Base-by-base conservation (phyloP, 73 alveolate genomes). In the Symbiodinium natans region DNA sequence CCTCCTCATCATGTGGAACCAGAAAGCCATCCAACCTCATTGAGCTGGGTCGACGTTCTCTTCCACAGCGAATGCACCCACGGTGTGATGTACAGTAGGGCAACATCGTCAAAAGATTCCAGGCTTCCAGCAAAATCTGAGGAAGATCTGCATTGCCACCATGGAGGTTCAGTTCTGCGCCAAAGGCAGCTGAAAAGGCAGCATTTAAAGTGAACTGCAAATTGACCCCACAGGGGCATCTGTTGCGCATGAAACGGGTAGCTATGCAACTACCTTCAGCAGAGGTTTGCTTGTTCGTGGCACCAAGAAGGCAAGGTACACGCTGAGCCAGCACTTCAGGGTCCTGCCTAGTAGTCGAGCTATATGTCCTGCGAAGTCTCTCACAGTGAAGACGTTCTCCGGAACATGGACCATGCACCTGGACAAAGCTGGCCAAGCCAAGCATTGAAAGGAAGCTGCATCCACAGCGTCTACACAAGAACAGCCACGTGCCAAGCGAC, bases 401-500 rank as follows among this genome's bases (percentile, higher is more conserved):
- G 97, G 97, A 40, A 90, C 97, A 33, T 90, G 97, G 88, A 90
- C 97, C 97, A 90, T 90, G 38, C 89, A 71, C 97, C 97, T 90
- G 48, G 41, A 59, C 42, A 27, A 59, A 75, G 13, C 85, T 8
- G 23, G 85, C 46, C 80, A 29, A 6, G 38, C 11, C 63, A 8
- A 48, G 63, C 8, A 48, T 10, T 17, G 17, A 48, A 48, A 17
- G 63, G 63, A 8, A 10, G 17, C 63, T 17, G 63, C 8, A 48
- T 10, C 8, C 63, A 48, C 8, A 48, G 63, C 63, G 17, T 10
- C 8, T 48, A n/a, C n/a, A n/a, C n/a, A n/a, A n/a, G n/a, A n/a
- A n/a, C n/a, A n/a, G 25, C 39, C 1, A 25, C 6, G 82, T 23
- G 77, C 95, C 95, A 68, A 42, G 95, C 5, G 4, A 54, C 95